These are phyloP conservation scores for Mycena galopus DNA, from an alignment of 768 basidiomycete species.

Conservation along the genomic window DNA sequence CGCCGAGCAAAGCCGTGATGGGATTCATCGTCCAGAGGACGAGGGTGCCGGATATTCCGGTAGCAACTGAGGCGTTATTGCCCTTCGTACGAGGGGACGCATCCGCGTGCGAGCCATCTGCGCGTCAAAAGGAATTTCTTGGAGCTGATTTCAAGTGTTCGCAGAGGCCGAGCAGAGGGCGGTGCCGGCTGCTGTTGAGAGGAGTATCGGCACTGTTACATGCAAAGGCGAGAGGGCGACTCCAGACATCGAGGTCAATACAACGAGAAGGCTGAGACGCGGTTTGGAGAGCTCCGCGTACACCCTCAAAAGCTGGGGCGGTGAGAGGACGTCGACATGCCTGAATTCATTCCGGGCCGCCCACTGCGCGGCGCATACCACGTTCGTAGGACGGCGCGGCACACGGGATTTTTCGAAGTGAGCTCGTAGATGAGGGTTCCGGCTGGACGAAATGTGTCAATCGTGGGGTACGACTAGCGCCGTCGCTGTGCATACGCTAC, in stretches of 20 bases:
- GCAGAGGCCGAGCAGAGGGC: conserved; percentile 93
- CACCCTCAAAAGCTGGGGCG: conserved; percentile 67
- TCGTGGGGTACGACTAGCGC: too few relatives aligned
- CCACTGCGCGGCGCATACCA: too few relatives aligned
- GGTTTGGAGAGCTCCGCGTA: conserved; percentile 90
- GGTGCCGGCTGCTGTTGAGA: conserved; percentile 91
- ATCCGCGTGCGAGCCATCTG: conserved; percentile 94
- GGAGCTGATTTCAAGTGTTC: conserved; percentile 94
- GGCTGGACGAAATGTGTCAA: too few relatives aligned
- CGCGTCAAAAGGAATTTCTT: conserved; percentile 95
- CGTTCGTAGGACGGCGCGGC: too few relatives aligned
- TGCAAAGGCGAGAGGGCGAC: conserved; percentile 94
- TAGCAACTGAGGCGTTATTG: conserved; percentile 80
- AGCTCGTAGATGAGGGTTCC: too few relatives aligned
- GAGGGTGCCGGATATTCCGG: conserved; percentile 83
- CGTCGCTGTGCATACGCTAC: too few relatives aligned
- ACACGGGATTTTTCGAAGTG: too few relatives aligned
- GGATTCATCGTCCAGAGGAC: conserved; percentile 88
- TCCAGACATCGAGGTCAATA: conserved; percentile 91
- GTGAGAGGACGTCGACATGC: conserved; percentile 58
- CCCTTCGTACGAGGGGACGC: conserved; percentile 87
- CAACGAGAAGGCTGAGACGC: conserved; percentile 85
- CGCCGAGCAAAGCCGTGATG: conserved; percentile 85
- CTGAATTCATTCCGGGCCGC: too few relatives aligned
- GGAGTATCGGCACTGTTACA: conserved; percentile 83